Evolutionary conservation across 441 rosid species (phyloP).

Genomic region (Erodium moschatum): DNA sequence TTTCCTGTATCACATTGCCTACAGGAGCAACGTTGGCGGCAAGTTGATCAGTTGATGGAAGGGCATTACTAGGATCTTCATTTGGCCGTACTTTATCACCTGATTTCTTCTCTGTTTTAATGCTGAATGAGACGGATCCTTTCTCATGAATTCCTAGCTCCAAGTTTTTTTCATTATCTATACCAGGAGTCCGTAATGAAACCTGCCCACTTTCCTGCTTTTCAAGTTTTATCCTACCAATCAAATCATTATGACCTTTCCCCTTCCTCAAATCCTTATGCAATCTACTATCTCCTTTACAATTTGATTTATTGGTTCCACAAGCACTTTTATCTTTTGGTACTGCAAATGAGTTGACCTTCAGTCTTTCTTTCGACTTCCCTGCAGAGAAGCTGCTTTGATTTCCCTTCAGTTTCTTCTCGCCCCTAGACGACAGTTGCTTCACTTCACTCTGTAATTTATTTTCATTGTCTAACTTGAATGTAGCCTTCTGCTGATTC

Average conservation of each 20-base stretch:
- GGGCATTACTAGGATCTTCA: neutral
- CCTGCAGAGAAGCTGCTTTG: conserved; percentile 5
- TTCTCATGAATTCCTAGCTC: conserved; percentile 4
- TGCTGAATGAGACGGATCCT: neutral
- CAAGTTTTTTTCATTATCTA: conserved; percentile 2
- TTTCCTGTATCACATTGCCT: conserved; percentile 24
- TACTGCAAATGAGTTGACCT: neutral
- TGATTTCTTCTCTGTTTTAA: conserved; percentile 7
- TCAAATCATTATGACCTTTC: neutral
- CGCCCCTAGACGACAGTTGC: neutral
- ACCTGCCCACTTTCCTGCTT: neutral
- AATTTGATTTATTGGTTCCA: neutral
- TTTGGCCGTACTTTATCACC: neutral
- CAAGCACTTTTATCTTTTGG: neutral
- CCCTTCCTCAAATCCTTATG: conserved; percentile 4
- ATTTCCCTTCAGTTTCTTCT: neutral
- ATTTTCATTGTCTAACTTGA: neutral
- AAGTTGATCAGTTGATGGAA: conserved; percentile 9
- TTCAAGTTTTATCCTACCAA: neutral
- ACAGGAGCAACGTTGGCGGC: conserved; percentile 22
- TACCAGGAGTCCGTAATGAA: neutral
- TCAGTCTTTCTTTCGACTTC: neutral
- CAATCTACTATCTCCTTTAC: neutral
- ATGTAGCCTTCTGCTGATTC: neutral
- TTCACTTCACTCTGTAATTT: neutral